Percentiles rank a stretch among this genome's conserved stretches.
phyloP scores from a whole-genome alignment of 208 protist genomes.

The Leishmania gerbilli region DNA sequence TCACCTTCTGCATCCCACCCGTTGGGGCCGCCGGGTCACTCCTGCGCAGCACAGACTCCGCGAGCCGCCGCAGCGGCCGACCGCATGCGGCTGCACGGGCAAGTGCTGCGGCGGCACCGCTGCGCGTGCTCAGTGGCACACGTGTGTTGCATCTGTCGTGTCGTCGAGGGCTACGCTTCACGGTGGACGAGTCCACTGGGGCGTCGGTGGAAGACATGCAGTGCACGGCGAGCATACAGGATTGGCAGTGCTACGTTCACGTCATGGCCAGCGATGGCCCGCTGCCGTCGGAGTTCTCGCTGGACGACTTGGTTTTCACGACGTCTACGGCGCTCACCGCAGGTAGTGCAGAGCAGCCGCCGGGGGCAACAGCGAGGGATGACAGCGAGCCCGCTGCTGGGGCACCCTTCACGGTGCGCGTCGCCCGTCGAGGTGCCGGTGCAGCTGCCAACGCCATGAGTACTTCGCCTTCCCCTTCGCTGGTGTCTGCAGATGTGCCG shows the following conservation, averaged over 20 bases:
- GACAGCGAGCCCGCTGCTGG: not conserved
- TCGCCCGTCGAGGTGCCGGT: conserved; percentile 14
- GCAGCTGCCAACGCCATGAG: not conserved
- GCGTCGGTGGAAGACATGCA: conserved; percentile 32
- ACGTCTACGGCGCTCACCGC: conserved; percentile 13
- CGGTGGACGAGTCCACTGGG: conserved; percentile 20
- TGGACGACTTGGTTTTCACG: conserved; percentile 28
- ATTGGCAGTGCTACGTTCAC: conserved; percentile 38
- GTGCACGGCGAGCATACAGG: conserved; percentile 25
- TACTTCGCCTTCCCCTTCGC: not conserved
- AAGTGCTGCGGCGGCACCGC: not conserved
- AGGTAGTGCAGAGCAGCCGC: not conserved
- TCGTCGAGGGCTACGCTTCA: conserved; percentile 29
- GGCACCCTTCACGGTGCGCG: conserved; percentile 23
- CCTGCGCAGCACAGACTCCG: not conserved
- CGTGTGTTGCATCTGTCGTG: conserved; percentile 29
- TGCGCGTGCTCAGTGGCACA: conserved; percentile 7
- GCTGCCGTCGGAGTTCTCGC: conserved; percentile 20
- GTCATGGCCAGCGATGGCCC: conserved; percentile 26
- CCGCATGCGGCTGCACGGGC: not conserved
- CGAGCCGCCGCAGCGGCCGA: not conserved
- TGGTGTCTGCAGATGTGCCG: not conserved
- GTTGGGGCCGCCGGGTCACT: not conserved
- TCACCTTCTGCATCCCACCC: conserved; percentile 40
- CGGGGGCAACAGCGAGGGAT: not conserved